phyloP scores from a whole-genome alignment of 495 filamentous ascomycete species.

The Podospora pseudocomata region DNA sequence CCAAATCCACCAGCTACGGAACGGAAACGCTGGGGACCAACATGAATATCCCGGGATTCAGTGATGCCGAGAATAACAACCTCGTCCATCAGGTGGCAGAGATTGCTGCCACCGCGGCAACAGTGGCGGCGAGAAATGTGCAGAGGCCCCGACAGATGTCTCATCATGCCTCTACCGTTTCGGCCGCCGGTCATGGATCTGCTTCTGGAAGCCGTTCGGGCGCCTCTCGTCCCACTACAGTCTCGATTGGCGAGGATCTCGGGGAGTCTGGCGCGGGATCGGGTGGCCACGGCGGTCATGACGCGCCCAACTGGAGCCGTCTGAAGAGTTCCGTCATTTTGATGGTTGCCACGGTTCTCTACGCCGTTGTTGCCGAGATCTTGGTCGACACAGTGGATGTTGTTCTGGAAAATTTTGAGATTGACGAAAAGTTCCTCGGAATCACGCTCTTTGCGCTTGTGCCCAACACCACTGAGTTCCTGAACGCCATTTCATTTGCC shows the following conservation, averaged over 20 bases:
- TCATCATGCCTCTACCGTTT: constrained; percentile 14
- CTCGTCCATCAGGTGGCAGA: constrained; percentile 82
- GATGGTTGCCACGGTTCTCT: constrained; percentile 84
- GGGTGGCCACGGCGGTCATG: constrained; percentile 68
- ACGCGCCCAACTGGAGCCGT: constrained; percentile 96
- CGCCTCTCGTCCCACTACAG: constrained; percentile 38
- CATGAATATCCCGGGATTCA: constrained; percentile 63
- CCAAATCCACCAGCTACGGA: constrained; percentile 51
- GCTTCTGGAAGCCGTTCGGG: constrained; percentile 30
- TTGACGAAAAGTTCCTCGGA: constrained; percentile 97
- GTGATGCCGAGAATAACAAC: constrained; percentile 72
- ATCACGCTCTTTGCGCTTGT: constrained; percentile 97
- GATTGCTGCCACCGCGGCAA: constrained; percentile 86
- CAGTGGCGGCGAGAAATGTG: constrained; percentile 78
- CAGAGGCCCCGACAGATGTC: constrained; percentile 30
- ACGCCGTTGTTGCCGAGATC: constrained; percentile 95
- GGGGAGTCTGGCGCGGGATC: constrained; percentile 38
- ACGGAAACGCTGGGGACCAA: constrained; percentile 35
- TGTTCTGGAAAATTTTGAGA: constrained; percentile 80
- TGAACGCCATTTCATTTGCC: constrained; percentile 98
- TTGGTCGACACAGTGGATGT: constrained; percentile 94
- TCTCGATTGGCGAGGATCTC: constrained; percentile 40
- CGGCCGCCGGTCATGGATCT: constrained; percentile 25
- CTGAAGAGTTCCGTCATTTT: constrained; percentile 85
- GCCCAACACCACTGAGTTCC: constrained; percentile 95